Percentiles rank a stretch among this genome's conserved stretches.
Conservation (phyloP, 1,284 basidiomycete genomes). For the Pterulicium gracile region DNA sequence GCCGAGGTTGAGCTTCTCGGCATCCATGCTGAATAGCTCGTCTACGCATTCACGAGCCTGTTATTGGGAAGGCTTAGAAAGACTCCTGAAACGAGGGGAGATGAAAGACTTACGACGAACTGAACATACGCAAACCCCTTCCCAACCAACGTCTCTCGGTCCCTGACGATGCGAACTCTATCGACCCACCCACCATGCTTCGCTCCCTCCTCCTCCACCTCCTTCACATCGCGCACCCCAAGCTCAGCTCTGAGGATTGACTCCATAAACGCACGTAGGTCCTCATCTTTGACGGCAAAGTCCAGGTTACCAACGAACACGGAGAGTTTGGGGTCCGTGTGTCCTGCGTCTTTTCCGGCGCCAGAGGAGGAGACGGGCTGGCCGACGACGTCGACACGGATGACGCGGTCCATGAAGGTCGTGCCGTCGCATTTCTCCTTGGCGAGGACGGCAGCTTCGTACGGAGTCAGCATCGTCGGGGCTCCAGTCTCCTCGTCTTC, state of each 20-base stretch:
- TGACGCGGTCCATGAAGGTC: slow-evolving; percentile 61
- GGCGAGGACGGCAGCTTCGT: slow-evolving; percentile 55
- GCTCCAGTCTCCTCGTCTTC: not conserved
- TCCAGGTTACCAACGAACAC: slow-evolving; percentile 92
- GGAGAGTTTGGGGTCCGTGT: slow-evolving; percentile 65
- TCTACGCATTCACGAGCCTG: slow-evolving; percentile 87
- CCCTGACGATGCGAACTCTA: slow-evolving; percentile 80
- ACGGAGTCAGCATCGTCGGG: slow-evolving; percentile 51
- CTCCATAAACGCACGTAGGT: slow-evolving; percentile 83
- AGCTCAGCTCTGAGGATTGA: slow-evolving; percentile 65
- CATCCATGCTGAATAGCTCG: slow-evolving; percentile 73
- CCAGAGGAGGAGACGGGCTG: slow-evolving; percentile 16
- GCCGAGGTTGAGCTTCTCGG: slow-evolving; percentile 72
- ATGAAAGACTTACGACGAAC: slow-evolving; percentile 55
- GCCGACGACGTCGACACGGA: slow-evolving; percentile 65
- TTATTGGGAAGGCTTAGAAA: too few species aligned
- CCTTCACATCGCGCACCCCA: slow-evolving; percentile 32
- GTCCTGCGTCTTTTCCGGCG: slow-evolving; percentile 8
- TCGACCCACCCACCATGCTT: slow-evolving; percentile 60
- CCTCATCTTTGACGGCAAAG: slow-evolving; percentile 87
- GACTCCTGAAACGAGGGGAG: too few species aligned
- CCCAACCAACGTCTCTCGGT: slow-evolving; percentile 91
- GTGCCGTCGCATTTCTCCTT: slow-evolving; percentile 63
- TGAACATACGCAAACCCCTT: slow-evolving; percentile 96
- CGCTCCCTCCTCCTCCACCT: slow-evolving; percentile 17